Evolutionary conservation across 176 grass and related monocot genomes (phyloP), one percentile per base, ranked within the genome.

Genomic region (Eleusine indica): DNA sequence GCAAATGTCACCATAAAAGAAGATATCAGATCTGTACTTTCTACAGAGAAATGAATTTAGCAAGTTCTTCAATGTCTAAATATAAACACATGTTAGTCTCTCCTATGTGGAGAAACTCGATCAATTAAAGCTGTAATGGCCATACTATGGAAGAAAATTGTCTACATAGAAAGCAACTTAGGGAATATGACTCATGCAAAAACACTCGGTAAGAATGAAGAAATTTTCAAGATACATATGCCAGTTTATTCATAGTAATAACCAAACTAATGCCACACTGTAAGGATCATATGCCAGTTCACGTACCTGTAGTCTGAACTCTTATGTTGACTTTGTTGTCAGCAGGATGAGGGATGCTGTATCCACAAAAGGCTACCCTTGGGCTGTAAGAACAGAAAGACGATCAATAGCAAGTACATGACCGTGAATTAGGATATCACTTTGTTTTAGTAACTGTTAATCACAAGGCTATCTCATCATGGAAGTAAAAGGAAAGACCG

Each of bases 261-360:
- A 43, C 21, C 2, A 17, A 75, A 69, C 11, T 38, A 70, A 81
- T 53, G 9, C 9, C 18, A 41, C 9, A 47, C 5, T 52, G 15
- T 6, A 21, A 54, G 15, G 22, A 62, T 68, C 35, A 72, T 41
- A 68, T 61, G 16, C 12, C 67, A 77, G 39, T 71, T 46, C 64
- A 64, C 30, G 28, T 88, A 93, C 96, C 93, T 85, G 89, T 93
- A 71, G 91, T 95, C 47, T 91, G 89, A 85, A 95, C 68, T 91
- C 91, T 91, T 88, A 93, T 93, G 79, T 98, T 93, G 80, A 94
- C 85, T 74, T 91, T 95, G 57, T 91, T 98, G 68, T 98, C 93
- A 29, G 89, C 84, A 73, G 93, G 93, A 93, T 95, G 96, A 51
- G 91, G 93, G 66, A 98, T 95, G 82, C 83, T 98, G 71, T 95